A percentile compares a stretch with the other conserved stretches of the same genome.
Conservation (phyloP, 768 basidiomycete species). For the Psilocybe tampanensis region DNA sequence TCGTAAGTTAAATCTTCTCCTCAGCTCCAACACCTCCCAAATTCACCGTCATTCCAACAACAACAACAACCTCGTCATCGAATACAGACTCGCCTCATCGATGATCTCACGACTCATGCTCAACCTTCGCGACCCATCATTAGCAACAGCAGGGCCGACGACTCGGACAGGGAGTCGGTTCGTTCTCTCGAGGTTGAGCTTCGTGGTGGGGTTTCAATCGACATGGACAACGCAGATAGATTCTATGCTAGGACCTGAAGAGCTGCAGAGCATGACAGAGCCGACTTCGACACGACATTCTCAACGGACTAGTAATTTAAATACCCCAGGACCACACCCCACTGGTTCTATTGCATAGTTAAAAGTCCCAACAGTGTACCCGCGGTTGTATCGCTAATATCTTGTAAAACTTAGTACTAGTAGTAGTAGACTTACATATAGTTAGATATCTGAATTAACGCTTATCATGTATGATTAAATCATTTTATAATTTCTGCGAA, state of each 20-base stretch:
- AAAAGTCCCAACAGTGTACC: too few relatives aligned
- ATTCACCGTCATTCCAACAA: neutral
- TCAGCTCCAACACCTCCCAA: neutral
- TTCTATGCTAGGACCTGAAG: neutral
- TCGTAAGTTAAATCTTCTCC: neutral
- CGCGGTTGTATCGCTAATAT: too few relatives aligned
- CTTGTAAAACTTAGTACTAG: too few relatives aligned
- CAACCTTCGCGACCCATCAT: slow-evolving; percentile 3
- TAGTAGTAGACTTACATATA: too few relatives aligned
- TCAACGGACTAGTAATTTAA: neutral
- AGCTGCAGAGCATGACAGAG: neutral
- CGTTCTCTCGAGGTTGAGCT: neutral
- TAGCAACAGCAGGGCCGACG: neutral
- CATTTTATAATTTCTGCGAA: too few relatives aligned
- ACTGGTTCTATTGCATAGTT: too few relatives aligned
- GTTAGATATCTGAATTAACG: too few relatives aligned
- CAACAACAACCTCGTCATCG: neutral
- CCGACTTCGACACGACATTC: neutral
- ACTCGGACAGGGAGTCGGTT: neutral
- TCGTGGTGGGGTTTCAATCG: neutral
- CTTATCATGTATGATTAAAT: too few relatives aligned
- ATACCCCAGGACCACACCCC: too few relatives aligned
- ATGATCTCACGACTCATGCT: slow-evolving; percentile 7
- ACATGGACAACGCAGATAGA: slow-evolving; percentile 1
- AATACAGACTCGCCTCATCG: neutral